Conservation (phyloP, 495 filamentous ascomycete species). For the Rostrohypoxylon terebratum region DNA sequence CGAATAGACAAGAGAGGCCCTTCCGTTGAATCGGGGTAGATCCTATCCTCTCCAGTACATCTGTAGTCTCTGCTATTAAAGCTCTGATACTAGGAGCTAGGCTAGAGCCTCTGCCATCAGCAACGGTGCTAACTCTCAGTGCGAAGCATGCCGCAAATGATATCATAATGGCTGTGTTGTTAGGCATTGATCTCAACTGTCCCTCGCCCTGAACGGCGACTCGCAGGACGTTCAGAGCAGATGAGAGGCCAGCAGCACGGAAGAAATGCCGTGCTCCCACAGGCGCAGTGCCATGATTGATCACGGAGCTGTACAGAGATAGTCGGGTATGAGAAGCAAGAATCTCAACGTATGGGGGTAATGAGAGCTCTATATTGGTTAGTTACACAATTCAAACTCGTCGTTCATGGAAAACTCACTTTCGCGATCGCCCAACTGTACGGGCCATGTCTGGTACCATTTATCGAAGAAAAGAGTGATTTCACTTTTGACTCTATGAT, state of each 20-base stretch:
- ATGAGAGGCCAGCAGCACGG: conserved; percentile 73
- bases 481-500: conserved; percentile 44
- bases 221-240: conserved; percentile 77
- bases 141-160: conserved; percentile 79
- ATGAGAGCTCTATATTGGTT: conserved; percentile 60
- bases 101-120: conserved; percentile 64
- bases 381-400: background rate
- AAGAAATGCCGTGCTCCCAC: conserved; percentile 77
- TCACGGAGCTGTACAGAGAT: conserved; percentile 78
- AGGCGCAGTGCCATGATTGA: conserved; percentile 79
- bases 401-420: conserved; percentile 33
- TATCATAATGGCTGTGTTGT: conserved; percentile 82
- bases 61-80: conserved; percentile 75
- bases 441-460: conserved; percentile 52
- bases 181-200: conserved; percentile 78
- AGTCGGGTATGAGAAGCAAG: conserved; percentile 77
- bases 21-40: conserved; percentile 71
- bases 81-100: conserved; percentile 74
- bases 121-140: conserved; percentile 70
- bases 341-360: conserved; percentile 80
- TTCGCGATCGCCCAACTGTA: conserved; percentile 48
- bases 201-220: conserved; percentile 77
- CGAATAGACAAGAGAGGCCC: conserved; percentile 57
- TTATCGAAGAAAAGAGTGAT: conserved; percentile 49
- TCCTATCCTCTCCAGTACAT: conserved; percentile 75